These are phyloP conservation scores for Coccomyxa sp. DNA, from an alignment of 139 green algal genomes.

Conservation along the genomic window DNA sequence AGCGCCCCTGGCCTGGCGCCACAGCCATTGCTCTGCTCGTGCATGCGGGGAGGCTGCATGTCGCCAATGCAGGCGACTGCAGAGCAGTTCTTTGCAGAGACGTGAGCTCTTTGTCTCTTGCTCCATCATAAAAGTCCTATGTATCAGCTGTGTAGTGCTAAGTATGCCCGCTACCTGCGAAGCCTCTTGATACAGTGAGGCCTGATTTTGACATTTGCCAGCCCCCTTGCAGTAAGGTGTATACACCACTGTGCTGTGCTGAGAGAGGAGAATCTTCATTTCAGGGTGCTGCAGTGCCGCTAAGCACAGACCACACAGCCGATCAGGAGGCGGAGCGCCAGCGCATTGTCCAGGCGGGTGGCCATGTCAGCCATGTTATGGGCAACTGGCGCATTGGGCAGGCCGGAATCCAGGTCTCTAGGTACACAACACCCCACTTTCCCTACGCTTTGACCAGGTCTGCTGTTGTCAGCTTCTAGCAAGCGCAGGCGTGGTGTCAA, in stretches of 20 bases:
- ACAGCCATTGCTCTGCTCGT: slow-evolving; percentile 72
- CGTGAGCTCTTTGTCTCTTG: neutral
- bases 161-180: no score
- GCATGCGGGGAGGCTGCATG: slow-evolving; percentile 35
- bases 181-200: no score
- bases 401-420: slow-evolving; percentile 66
- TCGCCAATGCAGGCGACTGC: slow-evolving; percentile 80
- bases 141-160: no score
- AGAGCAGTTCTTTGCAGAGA: slow-evolving; percentile 47
- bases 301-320: slow-evolving; percentile 81
- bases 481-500: no score
- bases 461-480: no score
- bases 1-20: slow-evolving; percentile 53
- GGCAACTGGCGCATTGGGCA: slow-evolving; percentile 71
- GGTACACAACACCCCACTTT: slow-evolving; percentile 16
- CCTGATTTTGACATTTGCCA: no score
- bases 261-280: slow-evolving; percentile 1
- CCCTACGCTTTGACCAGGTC: no score
- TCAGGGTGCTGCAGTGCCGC: slow-evolving; percentile 41
- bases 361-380: slow-evolving; percentile 28
- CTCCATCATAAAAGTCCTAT: neutral
- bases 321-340: slow-evolving; percentile 61
- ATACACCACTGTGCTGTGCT: neutral
- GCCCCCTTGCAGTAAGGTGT: no score
- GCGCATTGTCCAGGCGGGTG: slow-evolving; percentile 58